Evolutionary conservation across 2,329 filamentous ascomycete genomes (phyloP), one percentile per base, ranked within the genome.

Genomic region (Xenoacremonium recifei): DNA sequence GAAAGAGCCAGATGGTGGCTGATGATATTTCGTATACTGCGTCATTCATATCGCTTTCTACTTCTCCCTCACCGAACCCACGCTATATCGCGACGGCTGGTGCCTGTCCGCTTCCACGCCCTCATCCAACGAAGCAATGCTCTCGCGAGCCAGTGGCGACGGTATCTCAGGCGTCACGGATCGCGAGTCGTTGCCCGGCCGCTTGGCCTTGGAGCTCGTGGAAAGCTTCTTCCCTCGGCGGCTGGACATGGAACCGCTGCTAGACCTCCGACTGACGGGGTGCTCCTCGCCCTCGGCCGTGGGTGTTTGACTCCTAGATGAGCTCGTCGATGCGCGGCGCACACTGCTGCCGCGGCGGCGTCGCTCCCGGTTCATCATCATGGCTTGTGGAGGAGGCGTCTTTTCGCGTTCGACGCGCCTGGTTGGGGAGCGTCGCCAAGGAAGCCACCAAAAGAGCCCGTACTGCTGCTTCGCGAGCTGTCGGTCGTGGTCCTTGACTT

Each of bases 371-470:
- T 71, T 66, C 11, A 73, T 62, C 32, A 67, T 62, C 3, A 66
- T 59, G 29, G 70, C 66, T 4, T 71, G 72, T 17, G 65, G 68
- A 29, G 58, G 55, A 15, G 47, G 40, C 15, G 37, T 48, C 58
- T 69, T 73, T 39, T 74, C 68, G n/a, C 50, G 47, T 30, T 70
- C 60, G 13, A 59, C 58, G 20, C 57, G 64, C 6, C 48, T 48
- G 39, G 55, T 65, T 37, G 68, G 64, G 3, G 57, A 46, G 47
- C 66, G 55, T 54, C 67, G 70, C 76, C 86, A 89, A 1, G 88
- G 87, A 2, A 89, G 80, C 86, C 91, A 95, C 89, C 89, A 95
- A 25, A 95, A 71, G 83, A 84, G 87, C 17, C 85, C 80, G 39
- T 85, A 82, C 47, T 84, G 75, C 55, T 83, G 73, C 57, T 80